Percentiles rank a stretch among this genome's conserved stretches.
phyloP scores from a whole-genome alignment of 805 yeast species.

The Saturnispora ahearnii region DNA sequence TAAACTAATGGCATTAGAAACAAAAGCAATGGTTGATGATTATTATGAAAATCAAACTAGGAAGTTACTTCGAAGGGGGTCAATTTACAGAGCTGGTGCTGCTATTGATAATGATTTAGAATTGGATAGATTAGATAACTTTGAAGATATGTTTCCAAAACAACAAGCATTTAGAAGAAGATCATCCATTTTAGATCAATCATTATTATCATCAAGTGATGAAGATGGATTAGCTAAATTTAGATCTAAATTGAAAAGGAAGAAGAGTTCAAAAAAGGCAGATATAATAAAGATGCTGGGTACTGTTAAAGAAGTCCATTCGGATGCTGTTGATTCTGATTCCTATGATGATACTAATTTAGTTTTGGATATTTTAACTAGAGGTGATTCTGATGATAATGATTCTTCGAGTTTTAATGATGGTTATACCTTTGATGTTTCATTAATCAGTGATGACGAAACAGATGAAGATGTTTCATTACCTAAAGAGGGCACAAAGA shows the following conservation, averaged over 20 bases:
- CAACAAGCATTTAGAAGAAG: constrained; percentile 14
- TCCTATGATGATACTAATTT: constrained; percentile 12
- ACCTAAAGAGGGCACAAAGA: constrained; percentile 58
- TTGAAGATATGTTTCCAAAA: constrained; percentile 16
- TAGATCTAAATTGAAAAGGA: constrained; percentile 1
- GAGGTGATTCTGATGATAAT: constrained; percentile 44
- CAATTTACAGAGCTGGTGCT: constrained; percentile 27
- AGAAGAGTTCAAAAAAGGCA: constrained; percentile 2
- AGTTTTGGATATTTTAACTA: constrained; percentile 11
- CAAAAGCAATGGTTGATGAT: constrained; percentile 35
- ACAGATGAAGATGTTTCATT: constrained; percentile 88
- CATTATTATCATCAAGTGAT: constrained; percentile 12
- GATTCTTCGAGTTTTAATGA: constrained; percentile 31
- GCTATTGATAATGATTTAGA: constrained; percentile 27
- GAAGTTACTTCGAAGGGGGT: constrained; percentile 12
- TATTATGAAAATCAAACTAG: constrained; percentile 19
- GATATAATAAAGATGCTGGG: constrained; percentile 14
- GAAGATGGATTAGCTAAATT: constrained; percentile 18
- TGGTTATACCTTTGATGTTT: constrained; percentile 54
- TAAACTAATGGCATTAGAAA: constrained; percentile 32
- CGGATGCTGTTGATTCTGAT: constrained; percentile 8
- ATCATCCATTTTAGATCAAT: constrained; percentile 44
- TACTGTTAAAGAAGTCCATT: constrained; percentile 4
- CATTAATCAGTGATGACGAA: constrained; percentile 62
- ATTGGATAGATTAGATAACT: constrained; percentile 14